Evolutionary conservation across 805 yeast genomes (phyloP).

Genomic region (Brettanomyces bruxellensis): DNA sequence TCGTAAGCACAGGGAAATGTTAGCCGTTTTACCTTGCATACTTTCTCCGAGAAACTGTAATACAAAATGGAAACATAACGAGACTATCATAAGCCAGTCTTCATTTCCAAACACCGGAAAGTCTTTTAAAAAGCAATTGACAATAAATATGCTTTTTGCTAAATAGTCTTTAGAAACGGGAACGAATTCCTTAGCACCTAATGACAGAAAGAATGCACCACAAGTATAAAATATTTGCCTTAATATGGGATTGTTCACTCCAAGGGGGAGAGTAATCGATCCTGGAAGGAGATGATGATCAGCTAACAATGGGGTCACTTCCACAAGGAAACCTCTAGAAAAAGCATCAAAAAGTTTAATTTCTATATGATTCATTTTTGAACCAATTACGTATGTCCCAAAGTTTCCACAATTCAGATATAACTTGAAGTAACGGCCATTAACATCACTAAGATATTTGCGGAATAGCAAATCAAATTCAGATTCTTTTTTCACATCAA

Average conservation of each 20-base stretch:
- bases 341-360: constrained; percentile 25
- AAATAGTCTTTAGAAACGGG: constrained; percentile 16
- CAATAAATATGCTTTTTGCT: constrained; percentile 11
- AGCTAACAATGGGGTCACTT: constrained; percentile 33
- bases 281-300: constrained; percentile 31
- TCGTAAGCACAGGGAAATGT: constrained; percentile 25
- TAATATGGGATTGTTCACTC: constrained; percentile 21
- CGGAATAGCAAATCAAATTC: constrained; percentile 17
- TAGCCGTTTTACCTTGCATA: constrained; percentile 23
- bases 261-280: constrained; percentile 30
- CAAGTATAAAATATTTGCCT: constrained; percentile 30
- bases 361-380: constrained; percentile 10
- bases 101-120: constrained; percentile 23
- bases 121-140: constrained; percentile 14
- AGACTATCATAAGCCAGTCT: constrained; percentile 32
- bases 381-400: constrained; percentile 11
- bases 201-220: constrained; percentile 31
- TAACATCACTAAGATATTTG: constrained; percentile 10
- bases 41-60: constrained; percentile 24
- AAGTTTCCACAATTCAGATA: constrained; percentile 7
- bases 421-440: background rate
- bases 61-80: constrained; percentile 30
- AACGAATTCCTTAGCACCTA: constrained; percentile 22
- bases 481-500: constrained; percentile 1
- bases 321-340: constrained; percentile 30